Evolutionary conservation across 192 early-diverging fungal genomes (phyloP).

Genomic region (Mycoemilia scoparia): DNA sequence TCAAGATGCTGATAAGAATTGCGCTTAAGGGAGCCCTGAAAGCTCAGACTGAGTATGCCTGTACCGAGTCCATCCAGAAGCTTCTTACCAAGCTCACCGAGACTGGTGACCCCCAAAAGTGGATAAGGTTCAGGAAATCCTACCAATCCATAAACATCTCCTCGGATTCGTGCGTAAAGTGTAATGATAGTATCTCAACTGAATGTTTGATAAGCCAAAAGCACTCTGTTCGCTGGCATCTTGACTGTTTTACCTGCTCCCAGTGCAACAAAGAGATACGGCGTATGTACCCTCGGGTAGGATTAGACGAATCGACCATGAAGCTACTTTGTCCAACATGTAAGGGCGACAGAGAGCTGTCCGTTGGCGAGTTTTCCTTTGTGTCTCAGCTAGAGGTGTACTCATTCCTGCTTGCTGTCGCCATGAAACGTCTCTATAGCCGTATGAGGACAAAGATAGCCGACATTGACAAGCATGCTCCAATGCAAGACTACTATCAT

Average conservation of each 20-base stretch:
- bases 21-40: constrained; percentile 75
- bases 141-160: constrained; percentile 41
- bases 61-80: constrained; percentile 26
- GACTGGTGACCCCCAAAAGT: constrained; percentile 34
- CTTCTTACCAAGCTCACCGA: constrained; percentile 67
- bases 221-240: constrained; percentile 56
- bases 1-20: constrained; percentile 79
- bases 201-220: constrained; percentile 53
- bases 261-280: constrained; percentile 35
- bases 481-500: background rate
- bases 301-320: constrained; percentile 24
- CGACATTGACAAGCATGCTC: too few relatives aligned
- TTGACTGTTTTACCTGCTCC: constrained; percentile 65
- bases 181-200: constrained; percentile 67
- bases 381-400: constrained; percentile 85
- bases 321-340: constrained; percentile 35
- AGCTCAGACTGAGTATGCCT: constrained; percentile 31
- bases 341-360: constrained; percentile 19
- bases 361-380: constrained; percentile 36
- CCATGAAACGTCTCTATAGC: constrained; percentile 60
- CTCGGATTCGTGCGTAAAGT: constrained; percentile 64
- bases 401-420: constrained; percentile 67
- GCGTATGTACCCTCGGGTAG: constrained; percentile 34
- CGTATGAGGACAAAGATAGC: constrained; percentile 44
- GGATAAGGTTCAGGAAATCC: constrained; percentile 18